phyloP scores from a whole-genome alignment of 179 eudicot genomes.

The Sideroxylon spinosum region DNA sequence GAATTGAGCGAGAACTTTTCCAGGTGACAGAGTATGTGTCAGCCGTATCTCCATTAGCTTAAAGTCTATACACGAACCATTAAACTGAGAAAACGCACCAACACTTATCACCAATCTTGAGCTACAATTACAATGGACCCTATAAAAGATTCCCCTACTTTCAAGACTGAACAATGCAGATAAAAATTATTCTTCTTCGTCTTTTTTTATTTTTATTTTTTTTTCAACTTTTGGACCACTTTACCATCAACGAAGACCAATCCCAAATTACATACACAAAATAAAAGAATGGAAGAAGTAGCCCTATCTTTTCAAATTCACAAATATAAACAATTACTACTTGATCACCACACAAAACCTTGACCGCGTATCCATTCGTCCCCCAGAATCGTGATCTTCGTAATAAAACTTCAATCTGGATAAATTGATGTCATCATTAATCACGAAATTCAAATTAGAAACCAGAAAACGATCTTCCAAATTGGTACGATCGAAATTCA shows the following conservation, averaged over 20 bases:
- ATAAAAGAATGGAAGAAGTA: no score
- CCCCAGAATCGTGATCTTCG: no score
- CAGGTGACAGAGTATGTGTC: neutral
- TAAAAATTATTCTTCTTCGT: neutral
- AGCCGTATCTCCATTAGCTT: conserved; percentile 54
- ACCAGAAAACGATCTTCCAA: neutral
- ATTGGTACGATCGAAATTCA: neutral
- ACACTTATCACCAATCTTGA: no score
- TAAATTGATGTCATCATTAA: neutral
- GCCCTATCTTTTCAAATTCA: neutral
- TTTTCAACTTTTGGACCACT: neutral
- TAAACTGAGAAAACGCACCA: neutral
- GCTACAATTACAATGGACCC: neutral
- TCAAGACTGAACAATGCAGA: conserved; percentile 2
- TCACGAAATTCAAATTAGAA: neutral
- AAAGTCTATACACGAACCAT: neutral
- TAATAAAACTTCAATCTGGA: no score
- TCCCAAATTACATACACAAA: neutral
- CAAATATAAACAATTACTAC: neutral
- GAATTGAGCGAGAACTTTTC: conserved; percentile 17
- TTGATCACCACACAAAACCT: conserved; percentile 3
- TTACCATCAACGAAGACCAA: neutral
- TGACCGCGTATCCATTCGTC: neutral
- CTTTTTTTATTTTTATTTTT: no score
- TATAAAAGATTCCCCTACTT: neutral